Base-by-base conservation (phyloP, 768 basidiomycete genomes). In the Tylopilus balloui region DNA sequence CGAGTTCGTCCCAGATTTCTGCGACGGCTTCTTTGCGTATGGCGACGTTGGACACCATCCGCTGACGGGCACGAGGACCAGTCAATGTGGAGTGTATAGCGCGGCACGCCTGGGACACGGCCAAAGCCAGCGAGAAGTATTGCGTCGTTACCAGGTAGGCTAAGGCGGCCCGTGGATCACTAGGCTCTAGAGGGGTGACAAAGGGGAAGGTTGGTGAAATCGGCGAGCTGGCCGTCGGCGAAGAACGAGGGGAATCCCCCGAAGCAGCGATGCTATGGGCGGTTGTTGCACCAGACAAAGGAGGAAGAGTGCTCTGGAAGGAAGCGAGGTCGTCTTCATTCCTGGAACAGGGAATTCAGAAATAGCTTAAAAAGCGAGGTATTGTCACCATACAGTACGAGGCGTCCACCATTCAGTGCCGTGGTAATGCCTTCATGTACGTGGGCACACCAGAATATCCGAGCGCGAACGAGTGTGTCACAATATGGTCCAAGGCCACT, bases 361-460 rank as follows among this genome's bases (percentile, higher is more conserved):
- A 15, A 32, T 8, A 38, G 10, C 15, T 29, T 21, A 24, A 19
- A 48, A 36, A 17, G 35, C 11, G 34, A 32, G 35, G n/a, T 3
- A 52, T 8, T 25, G 17, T 32, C 14, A 24, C 55, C 88, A 58
- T 70, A 91, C 90, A 95, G 68, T 39, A 86, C 72, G 40, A 95
- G 75, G 32, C 90, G 84, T 3, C 90, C 86, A n/a, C 93, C 93
- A 42, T 83, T 78, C 50, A 94, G 75, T 19, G 86, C 93, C 9
- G 81, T 87, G 2, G 82, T 81, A 19, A 93, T 77, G 24, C 90
- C 88, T 68, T 95, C 93, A 51, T 89, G 84, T 21, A 86, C 80
- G 54, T 92, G 81, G 7, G 87, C 82, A 58, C 92, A 95, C 88
- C 91, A 95, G 64, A 91, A 94, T 27, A 94, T 75, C 25, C 92